Base-by-base conservation (phyloP, 495 filamentous ascomycete genomes). In the Penicillium paxilli region DNA sequence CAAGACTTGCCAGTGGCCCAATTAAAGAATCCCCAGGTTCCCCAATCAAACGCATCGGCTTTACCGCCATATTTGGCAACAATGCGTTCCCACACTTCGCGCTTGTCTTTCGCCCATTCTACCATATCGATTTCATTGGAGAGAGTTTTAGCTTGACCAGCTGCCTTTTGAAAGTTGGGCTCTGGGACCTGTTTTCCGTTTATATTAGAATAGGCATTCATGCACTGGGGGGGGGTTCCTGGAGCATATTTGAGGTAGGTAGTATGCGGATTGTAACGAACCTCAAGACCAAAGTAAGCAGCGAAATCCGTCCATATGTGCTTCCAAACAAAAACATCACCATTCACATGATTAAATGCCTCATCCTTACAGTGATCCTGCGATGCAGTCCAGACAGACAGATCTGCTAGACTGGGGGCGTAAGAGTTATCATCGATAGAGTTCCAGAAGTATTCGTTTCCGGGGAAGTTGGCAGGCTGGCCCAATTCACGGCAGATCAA, bases 21-120 rank as follows among this genome's bases (percentile, higher is more conserved):
- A 33, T 64, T 57, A 26, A 63, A 64, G 42, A 65, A 68, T 1
- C 52, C 58, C 65, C 65, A 68, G 14, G 62, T 65, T 2, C 55
- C 62, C 50, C 49, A 60, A 10, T 65, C 60, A 42, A 68, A 68
- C 1, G 58, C 57, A 32, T 63, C 62, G 0, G 33, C 30, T 8
- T 49, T 61, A 2, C 57, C 55, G 10, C 63, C 61, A n/a, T 60
- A 58, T 45, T 63, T 68, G n/a, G 51, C 44, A 22, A 56, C 49
- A 42, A 71, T 48, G 2, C 20, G 14, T 26, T 67, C 66, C 69
- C 69, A 72, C 1, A 66, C 51, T 3, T 21, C 28, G 6, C 51
- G 47, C 54, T 72, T 72, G 46, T 65, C 66, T 28, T 60, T 57
- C 0, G 62, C 64, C 66, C 69, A 69, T 23, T 67, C 55, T 3